Base-by-base conservation (phyloP, 2,329 filamentous ascomycete species). In the Epichloe festucae region DNA sequence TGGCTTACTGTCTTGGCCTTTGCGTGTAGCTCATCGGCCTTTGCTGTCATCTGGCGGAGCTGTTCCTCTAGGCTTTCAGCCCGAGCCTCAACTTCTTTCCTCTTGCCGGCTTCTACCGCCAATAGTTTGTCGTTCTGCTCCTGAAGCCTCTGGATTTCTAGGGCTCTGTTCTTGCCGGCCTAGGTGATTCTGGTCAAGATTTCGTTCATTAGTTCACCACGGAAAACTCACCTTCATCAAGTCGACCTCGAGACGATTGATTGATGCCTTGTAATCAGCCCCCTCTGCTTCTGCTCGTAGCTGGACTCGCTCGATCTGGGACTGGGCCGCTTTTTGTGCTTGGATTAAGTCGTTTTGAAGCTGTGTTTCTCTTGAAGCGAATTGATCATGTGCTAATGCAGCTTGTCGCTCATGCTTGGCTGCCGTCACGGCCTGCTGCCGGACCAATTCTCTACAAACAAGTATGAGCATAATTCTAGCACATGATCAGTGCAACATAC, bases 231-330 rank as follows among this genome's bases (percentile, higher is more conserved):
- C 78, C 71, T 81, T 83, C 65, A 79, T 73, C 12, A 84, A 57
- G 57, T 82, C 78, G 36, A 79, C 76, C 62, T 86, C 78, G 15
- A 89, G 67, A 44, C 75, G 73, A 51, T 75, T 78, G 31, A 85
- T 74, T 2, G 73, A 81, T 23, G 74, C 75, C 59, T 77, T 76
- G 12, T 87, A 65, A 55, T 84, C 81, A n/a, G 78, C 75, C 77
- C 72, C 72, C 58, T 87, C 81, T 1, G 77, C 79, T 43, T 85
- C 82, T 27, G 67, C 65, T 42, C 75, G 68, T 31, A 72, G 69
- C 50, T 70, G 70, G 3, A 70, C 62, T 38, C 75, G 71, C 46
- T 78, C 74, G 1, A 68, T 61, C 51, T 81, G 77, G 2, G 70
- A 67, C 53, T 77, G 71, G 0, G 71, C 66, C 4, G 65, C 65